Conservation (phyloP, 2,329 filamentous ascomycete species). For the Alternaria sp. region DNA sequence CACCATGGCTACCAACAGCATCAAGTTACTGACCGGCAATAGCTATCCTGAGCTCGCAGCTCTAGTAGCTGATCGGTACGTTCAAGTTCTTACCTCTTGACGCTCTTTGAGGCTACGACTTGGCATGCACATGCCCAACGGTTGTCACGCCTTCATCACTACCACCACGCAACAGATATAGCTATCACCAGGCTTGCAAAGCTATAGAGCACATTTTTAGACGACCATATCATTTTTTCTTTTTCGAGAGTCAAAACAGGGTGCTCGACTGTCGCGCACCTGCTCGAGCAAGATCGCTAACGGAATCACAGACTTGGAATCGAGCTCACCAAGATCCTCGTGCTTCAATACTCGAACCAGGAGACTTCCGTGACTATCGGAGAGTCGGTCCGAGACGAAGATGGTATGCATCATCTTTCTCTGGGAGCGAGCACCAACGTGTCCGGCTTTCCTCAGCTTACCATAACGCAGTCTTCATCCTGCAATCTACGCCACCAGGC, state of each 20-base stretch:
- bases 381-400: slow-evolving; percentile 95
- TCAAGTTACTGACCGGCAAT: slow-evolving; percentile 78
- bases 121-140: slow-evolving; percentile 18
- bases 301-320: slow-evolving; percentile 69
- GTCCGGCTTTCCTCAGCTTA: slow-evolving; percentile 28
- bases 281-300: slow-evolving; percentile 24
- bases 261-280: not conserved
- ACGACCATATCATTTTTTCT: not conserved
- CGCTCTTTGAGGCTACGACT: slow-evolving; percentile 12
- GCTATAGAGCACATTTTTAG: not conserved
- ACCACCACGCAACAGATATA: not conserved
- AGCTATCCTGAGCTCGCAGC: slow-evolving; percentile 77
- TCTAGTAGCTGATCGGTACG: slow-evolving; percentile 71
- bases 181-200: not conserved
- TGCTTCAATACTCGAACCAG: slow-evolving; percentile 85
- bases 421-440: not conserved
- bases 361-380: slow-evolving; percentile 92
- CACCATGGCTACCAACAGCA: slow-evolving; percentile 74
- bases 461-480: slow-evolving; percentile 76
- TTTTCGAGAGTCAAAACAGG: not conserved
- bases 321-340: slow-evolving; percentile 79
- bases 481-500: slow-evolving; percentile 92
- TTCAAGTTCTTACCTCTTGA: slow-evolving; percentile 18
- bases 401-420: slow-evolving; percentile 64
- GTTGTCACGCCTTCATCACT: not conserved